Conservation (phyloP, 2,329 filamentous ascomycete species). For the Alternaria dauci region DNA sequence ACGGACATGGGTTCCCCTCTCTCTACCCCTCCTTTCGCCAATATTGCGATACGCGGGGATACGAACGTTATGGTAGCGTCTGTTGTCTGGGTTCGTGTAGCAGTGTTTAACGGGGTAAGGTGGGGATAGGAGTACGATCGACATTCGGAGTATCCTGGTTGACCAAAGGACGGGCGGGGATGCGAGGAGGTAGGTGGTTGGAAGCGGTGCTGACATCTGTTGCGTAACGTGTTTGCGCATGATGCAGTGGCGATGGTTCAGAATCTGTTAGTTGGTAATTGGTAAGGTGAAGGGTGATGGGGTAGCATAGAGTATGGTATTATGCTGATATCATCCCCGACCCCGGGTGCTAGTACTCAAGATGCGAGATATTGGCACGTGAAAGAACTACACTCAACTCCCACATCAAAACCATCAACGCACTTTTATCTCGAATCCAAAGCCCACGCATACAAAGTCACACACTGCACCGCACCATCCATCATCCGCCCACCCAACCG, state of each 20-base stretch:
- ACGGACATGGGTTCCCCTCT: too few species aligned
- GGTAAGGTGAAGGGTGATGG: too few species aligned
- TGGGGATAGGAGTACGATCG: not conserved
- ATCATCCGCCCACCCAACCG: not conserved
- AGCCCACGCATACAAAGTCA: too few species aligned
- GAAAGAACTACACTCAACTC: not conserved
- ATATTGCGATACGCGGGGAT: not conserved
- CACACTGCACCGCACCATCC: too few species aligned
- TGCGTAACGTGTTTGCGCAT: conserved; percentile 21
- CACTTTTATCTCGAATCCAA: not conserved
- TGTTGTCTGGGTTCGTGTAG: not conserved
- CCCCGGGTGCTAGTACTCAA: not conserved
- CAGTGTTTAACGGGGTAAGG: not conserved
- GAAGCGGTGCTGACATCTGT: conserved; percentile 12
- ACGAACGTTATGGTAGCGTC: not conserved
- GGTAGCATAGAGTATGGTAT: not conserved
- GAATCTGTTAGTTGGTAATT: not conserved
- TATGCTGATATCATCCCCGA: not conserved
- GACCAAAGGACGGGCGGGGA: too few species aligned
- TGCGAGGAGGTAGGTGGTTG: not conserved
- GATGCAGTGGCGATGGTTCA: conserved; percentile 3
- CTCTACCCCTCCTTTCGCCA: too few species aligned
- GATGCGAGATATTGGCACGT: not conserved
- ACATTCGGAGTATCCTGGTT: not conserved
- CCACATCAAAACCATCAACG: not conserved